phyloP scores from a whole-genome alignment of 768 basidiomycete species.

The Tylopilus felleus region DNA sequence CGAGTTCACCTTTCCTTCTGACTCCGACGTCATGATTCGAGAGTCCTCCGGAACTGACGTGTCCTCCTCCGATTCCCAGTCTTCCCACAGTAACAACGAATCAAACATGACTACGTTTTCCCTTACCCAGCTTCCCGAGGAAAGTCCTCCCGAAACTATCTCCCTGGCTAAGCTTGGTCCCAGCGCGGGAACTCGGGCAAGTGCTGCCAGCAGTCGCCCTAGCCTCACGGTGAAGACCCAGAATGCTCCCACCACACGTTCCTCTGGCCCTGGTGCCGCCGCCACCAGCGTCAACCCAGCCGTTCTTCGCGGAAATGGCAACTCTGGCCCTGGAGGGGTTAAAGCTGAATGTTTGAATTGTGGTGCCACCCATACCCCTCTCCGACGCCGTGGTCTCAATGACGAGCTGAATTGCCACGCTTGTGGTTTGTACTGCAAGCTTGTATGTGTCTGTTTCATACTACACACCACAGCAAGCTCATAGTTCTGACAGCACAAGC shows the following conservation, averaged over 20 bases:
- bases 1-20: slow-evolving; percentile 3
- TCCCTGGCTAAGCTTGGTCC: slow-evolving; percentile 57
- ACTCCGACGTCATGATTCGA: slow-evolving; percentile 29
- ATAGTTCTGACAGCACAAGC: slow-evolving; percentile 59
- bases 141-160: slow-evolving; percentile 47
- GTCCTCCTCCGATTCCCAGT: slow-evolving; percentile 11
- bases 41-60: slow-evolving; percentile 17
- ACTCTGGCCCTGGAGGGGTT: slow-evolving; percentile 51
- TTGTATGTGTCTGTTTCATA: slow-evolving; percentile 44
- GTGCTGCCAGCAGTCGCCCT: slow-evolving; percentile 46
- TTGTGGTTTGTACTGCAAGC: slow-evolving; percentile 83
- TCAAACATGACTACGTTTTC: slow-evolving; percentile 20
- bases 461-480: neutral
- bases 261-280: slow-evolving; percentile 63
- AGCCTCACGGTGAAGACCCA: slow-evolving; percentile 62
- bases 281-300: slow-evolving; percentile 54
- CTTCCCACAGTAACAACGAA: slow-evolving; percentile 10
- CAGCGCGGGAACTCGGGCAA: slow-evolving; percentile 48
- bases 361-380: slow-evolving; percentile 83
- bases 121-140: slow-evolving; percentile 41
- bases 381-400: slow-evolving; percentile 83
- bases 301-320: slow-evolving; percentile 30
- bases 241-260: slow-evolving; percentile 40
- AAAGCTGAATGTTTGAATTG: slow-evolving; percentile 89
- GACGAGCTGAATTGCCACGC: slow-evolving; percentile 90